Percentiles rank a stretch among this genome's conserved stretches.
Evolutionary conservation across 2,329 filamentous ascomycete species (phyloP).

Genomic region (Colletotrichum navitas): DNA sequence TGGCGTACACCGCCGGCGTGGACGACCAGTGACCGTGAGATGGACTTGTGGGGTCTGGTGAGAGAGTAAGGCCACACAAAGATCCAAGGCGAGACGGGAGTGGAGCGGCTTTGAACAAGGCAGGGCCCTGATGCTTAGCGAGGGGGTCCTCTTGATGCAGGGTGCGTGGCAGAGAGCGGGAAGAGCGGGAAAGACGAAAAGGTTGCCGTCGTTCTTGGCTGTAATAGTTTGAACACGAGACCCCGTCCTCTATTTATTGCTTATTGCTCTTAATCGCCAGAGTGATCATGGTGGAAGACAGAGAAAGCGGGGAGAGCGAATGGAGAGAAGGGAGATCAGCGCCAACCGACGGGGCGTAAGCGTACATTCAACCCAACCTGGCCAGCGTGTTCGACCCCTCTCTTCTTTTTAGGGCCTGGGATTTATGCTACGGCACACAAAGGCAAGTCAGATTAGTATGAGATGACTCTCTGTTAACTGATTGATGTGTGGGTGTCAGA

Average conservation of each 20-base stretch:
- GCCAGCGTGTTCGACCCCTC: slow-evolving; percentile 32
- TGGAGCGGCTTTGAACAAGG: neutral
- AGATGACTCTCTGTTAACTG: slow-evolving; percentile 6
- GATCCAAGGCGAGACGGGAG: neutral
- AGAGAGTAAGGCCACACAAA: neutral
- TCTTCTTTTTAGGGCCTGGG: slow-evolving; percentile 8
- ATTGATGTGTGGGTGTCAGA: slow-evolving; percentile 33
- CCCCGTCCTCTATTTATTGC: slow-evolving; percentile 31
- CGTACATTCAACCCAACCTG: slow-evolving; percentile 26
- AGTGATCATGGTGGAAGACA: neutral
- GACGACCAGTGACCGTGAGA: neutral
- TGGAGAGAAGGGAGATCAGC: slow-evolving; percentile 31
- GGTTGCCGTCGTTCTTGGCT: slow-evolving; percentile 17
- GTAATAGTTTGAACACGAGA: slow-evolving; percentile 25
- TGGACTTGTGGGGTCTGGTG: neutral
- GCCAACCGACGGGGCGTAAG: slow-evolving; percentile 35
- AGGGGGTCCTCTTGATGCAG: neutral
- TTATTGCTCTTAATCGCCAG: slow-evolving; percentile 11
- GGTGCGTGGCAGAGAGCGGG: slow-evolving; percentile 20
- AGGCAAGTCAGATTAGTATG: slow-evolving; percentile 26
- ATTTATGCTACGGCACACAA: slow-evolving; percentile 24
- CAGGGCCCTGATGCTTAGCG: slow-evolving; percentile 9
- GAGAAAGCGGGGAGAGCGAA: slow-evolving; percentile 21
- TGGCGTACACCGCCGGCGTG: slow-evolving; percentile 8
- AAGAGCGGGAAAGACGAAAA: slow-evolving; percentile 23